These are phyloP conservation scores for Leccinum huronense DNA, from an alignment of 1,284 basidiomycete genomes.

Conservation along the genomic window DNA sequence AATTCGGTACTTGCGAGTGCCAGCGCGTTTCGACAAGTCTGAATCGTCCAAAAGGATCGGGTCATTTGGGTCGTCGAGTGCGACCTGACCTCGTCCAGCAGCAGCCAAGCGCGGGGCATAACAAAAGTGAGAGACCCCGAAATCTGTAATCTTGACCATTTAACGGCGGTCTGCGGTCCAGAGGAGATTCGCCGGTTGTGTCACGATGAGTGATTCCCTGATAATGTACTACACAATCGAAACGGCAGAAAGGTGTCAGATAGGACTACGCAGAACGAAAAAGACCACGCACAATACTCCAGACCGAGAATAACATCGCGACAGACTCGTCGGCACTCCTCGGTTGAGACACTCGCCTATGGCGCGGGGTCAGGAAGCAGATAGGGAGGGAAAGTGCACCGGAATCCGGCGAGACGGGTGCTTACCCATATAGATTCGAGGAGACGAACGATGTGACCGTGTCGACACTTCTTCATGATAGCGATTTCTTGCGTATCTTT, in stretches of 20 bases:
- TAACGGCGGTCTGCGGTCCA: constrained; percentile 74
- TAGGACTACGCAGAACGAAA: constrained; percentile 1
- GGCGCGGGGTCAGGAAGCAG: constrained; percentile 23
- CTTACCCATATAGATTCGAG: constrained; percentile 92
- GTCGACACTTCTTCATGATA: constrained; percentile 95
- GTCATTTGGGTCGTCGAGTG: constrained; percentile 45
- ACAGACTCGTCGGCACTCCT: constrained; percentile 78
- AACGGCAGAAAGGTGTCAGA: too few relatives aligned
- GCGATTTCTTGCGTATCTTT: constrained; percentile 92
- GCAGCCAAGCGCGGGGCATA: constrained; percentile 73
- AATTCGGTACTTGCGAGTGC: constrained; percentile 56
- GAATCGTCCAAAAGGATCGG: constrained; percentile 80
- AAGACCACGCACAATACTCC: constrained; percentile 74
- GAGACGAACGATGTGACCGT: constrained; percentile 89
- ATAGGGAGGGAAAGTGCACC: constrained; percentile 21
- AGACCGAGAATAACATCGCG: constrained; percentile 92
- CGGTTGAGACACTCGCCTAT: constrained; percentile 22
- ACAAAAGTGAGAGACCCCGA: constrained; percentile 96
- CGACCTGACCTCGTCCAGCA: constrained; percentile 43
- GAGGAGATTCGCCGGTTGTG: constrained; percentile 97
- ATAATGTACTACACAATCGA: constrained; percentile 69
- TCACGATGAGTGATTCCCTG: constrained; percentile 99
- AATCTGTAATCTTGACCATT: constrained; percentile 96
- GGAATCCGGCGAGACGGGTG: constrained; percentile 23
- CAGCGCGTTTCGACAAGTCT: constrained; percentile 90